These are phyloP conservation scores for Pichia norvegensis DNA, from an alignment of 1,139 yeast species.

Conservation along the genomic window DNA sequence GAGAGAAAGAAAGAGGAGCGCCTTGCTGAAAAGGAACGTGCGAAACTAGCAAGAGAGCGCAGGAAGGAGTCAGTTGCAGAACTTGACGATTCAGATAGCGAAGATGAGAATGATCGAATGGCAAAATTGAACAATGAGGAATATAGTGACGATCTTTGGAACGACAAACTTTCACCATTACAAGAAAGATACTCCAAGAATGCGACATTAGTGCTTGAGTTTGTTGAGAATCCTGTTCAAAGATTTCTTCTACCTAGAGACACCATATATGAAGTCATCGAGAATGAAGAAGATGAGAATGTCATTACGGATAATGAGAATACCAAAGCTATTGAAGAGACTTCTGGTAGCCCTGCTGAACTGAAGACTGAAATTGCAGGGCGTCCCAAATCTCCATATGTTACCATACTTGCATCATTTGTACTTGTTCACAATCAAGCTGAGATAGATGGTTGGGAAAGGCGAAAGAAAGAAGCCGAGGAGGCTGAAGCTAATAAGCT, in stretches of 20 bases:
- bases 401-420: slow-evolving; percentile 57
- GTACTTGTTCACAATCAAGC: slow-evolving; percentile 49
- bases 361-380: slow-evolving; percentile 8
- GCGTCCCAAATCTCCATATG: slow-evolving; percentile 16
- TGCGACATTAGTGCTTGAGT: slow-evolving; percentile 79
- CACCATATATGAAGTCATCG: slow-evolving; percentile 60
- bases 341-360: slow-evolving; percentile 14
- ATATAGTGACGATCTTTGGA: slow-evolving; percentile 27
- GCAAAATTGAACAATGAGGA: slow-evolving; percentile 15
- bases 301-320: slow-evolving; percentile 9
- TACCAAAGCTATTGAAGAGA: slow-evolving; percentile 16
- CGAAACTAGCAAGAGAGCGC: slow-evolving; percentile 10
- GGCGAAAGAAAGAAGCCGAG: slow-evolving; percentile 22
- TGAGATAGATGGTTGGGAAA: slow-evolving; percentile 44
- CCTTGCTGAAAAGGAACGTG: slow-evolving; percentile 5
- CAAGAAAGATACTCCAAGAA: slow-evolving; percentile 62
- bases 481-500: slow-evolving; percentile 11
- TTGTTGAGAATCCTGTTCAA: slow-evolving; percentile 67
- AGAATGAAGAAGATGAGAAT: slow-evolving; percentile 20
- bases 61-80: slow-evolving; percentile 12
- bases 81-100: slow-evolving; percentile 9
- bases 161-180: slow-evolving; percentile 59
- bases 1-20: slow-evolving; percentile 6
- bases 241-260: slow-evolving; percentile 71
- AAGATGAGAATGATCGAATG: slow-evolving; percentile 12